Evolutionary conservation across 1,284 basidiomycete genomes (phyloP).

Genomic region (Abortiporus biennis): DNA sequence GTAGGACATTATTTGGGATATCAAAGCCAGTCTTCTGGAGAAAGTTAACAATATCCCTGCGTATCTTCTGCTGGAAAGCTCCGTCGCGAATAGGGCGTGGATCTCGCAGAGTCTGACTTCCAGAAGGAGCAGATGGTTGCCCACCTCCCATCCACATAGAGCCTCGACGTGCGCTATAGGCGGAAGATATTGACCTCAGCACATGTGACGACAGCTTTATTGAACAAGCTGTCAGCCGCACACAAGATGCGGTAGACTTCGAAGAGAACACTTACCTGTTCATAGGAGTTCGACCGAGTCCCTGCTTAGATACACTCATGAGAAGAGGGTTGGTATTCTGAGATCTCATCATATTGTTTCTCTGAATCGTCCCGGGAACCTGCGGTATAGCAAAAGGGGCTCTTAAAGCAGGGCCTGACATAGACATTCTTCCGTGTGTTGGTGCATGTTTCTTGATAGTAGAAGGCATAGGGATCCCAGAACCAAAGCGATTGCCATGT

Average conservation of each 20-base stretch:
- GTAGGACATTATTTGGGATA: slow-evolving; percentile 57
- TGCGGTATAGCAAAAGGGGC: slow-evolving; percentile 39
- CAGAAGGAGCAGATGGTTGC: slow-evolving; percentile 37
- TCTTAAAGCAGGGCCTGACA: slow-evolving; percentile 60
- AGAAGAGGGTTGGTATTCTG: slow-evolving; percentile 62
- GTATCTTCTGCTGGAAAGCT: slow-evolving; percentile 66
- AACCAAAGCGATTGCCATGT: slow-evolving; percentile 45
- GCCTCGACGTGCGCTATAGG: slow-evolving; percentile 60
- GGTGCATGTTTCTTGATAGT: slow-evolving; percentile 70
- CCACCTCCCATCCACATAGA: slow-evolving; percentile 56
- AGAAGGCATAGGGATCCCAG: slow-evolving; percentile 41
- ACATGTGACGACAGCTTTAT: slow-evolving; percentile 11
- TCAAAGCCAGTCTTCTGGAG: slow-evolving; percentile 60
- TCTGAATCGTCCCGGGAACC: slow-evolving; percentile 42
- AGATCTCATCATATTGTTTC: slow-evolving; percentile 61
- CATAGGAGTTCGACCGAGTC: slow-evolving; percentile 70
- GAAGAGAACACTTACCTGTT: slow-evolving; percentile 47
- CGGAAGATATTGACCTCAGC: no score
- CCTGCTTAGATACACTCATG: slow-evolving; percentile 62
- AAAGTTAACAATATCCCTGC: slow-evolving; percentile 68
- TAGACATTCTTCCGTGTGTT: slow-evolving; percentile 54
- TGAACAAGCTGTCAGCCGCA: background rate
- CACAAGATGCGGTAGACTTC: background rate
- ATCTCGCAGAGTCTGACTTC: slow-evolving; percentile 55
- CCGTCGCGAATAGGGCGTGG: slow-evolving; percentile 69